A percentile compares a stretch with the other conserved stretches of the same genome.
Conservation (phyloP, 495 filamentous ascomycete genomes). For the Xylaria palmicola region DNA sequence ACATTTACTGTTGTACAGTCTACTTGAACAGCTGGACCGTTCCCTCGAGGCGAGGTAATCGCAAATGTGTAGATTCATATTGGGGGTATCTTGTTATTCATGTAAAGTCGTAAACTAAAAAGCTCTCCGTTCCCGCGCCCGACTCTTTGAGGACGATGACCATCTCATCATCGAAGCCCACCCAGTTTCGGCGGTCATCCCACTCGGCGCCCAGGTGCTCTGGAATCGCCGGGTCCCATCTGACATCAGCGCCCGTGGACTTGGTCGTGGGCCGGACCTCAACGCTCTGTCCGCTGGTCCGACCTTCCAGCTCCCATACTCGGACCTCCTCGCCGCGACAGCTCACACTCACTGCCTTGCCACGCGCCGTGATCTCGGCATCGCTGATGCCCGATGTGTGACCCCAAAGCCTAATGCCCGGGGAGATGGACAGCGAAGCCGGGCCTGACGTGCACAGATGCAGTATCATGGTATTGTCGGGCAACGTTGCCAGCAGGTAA, state of each 20-base stretch:
- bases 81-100: slow-evolving; percentile 30
- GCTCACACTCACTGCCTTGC: slow-evolving; percentile 89
- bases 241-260: slow-evolving; percentile 5
- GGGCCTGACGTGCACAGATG: slow-evolving; percentile 78
- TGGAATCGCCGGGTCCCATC: slow-evolving; percentile 8
- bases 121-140: slow-evolving; percentile 59
- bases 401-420: slow-evolving; percentile 81
- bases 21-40: no score
- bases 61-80: not conserved
- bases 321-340: slow-evolving; percentile 79
- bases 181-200: slow-evolving; percentile 57
- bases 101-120: slow-evolving; percentile 93
- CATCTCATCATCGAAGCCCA: slow-evolving; percentile 92
- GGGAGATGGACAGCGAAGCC: slow-evolving; percentile 63
- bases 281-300: slow-evolving; percentile 47
- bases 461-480: slow-evolving; percentile 89
- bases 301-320: slow-evolving; percentile 90
- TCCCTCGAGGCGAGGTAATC: no score
- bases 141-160: slow-evolving; percentile 82
- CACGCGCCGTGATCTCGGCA: slow-evolving; percentile 80
- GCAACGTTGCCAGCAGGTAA: slow-evolving; percentile 83
- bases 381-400: slow-evolving; percentile 89
- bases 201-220: slow-evolving; percentile 22
- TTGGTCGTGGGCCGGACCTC: slow-evolving; percentile 45
- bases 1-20: no score